These are phyloP conservation scores for Fulvia fulva DNA, from an alignment of 2,329 filamentous ascomycete genomes.

Conservation along the genomic window DNA sequence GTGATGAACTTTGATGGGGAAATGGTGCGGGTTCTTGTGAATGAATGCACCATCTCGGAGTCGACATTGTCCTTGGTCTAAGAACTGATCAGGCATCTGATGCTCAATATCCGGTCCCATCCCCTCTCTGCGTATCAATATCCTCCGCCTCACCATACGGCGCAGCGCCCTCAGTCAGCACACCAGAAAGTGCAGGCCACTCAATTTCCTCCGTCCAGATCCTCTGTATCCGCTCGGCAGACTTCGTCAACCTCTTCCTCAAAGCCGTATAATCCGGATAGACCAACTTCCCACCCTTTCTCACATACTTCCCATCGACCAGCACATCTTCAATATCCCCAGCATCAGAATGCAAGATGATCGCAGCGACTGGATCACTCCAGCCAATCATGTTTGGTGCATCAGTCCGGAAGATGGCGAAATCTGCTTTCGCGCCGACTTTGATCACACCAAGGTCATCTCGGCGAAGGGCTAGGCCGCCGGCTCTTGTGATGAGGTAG, in stretches of 20 bases:
- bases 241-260: not conserved
- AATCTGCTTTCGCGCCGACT: conserved; percentile 51
- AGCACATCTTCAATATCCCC: conserved; percentile 51
- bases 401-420: conserved; percentile 50
- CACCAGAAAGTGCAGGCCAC: not conserved
- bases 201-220: not conserved
- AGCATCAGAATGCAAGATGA: conserved; percentile 52
- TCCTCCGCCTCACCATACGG: not conserved
- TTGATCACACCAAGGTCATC: conserved; percentile 49
- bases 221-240: not conserved
- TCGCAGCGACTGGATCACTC: conserved; percentile 52
- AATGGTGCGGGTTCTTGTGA: no score
- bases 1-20: no score
- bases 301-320: conserved; percentile 48
- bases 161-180: not conserved
- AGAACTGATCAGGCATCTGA: no score
- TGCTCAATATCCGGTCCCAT: not conserved
- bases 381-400: conserved; percentile 51
- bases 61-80: no score
- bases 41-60: no score
- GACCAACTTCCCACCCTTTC: conserved; percentile 36
- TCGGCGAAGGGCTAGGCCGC: conserved; percentile 49
- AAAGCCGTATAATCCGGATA: not conserved
- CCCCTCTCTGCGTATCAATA: not conserved
- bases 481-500: conserved; percentile 50